A percentile compares a stretch with the other conserved stretches of the same genome.
phyloP scores from a whole-genome alignment of 768 basidiomycete species.

The Podaxis pistillaris region DNA sequence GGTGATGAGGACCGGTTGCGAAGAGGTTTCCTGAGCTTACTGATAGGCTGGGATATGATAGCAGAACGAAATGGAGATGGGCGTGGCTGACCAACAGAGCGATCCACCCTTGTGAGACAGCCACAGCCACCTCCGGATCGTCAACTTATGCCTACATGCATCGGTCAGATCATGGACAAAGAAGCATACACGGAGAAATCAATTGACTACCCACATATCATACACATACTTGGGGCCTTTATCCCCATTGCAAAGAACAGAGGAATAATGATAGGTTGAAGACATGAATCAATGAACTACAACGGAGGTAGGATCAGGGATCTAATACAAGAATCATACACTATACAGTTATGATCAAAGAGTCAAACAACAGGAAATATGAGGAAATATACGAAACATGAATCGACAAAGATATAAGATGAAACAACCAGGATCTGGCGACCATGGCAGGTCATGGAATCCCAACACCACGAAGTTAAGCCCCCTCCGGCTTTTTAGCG shows the following conservation, averaged over 20 bases:
- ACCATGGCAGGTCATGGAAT: background rate
- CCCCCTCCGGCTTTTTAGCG: conserved; percentile 44
- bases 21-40: conserved; percentile 14
- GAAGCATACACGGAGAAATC: background rate
- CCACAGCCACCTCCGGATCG: conserved; percentile 4
- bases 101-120: conserved; percentile 14
- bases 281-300: conserved; percentile 3
- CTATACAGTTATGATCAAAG: conserved; percentile 1
- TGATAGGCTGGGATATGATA: conserved; percentile 19
- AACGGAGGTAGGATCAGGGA: conserved; percentile 4
- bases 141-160: background rate
- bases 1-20: background rate
- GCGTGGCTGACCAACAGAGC: conserved; percentile 6
- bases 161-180: background rate
- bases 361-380: background rate
- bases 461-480: conserved; percentile 11
- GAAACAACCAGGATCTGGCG: background rate
- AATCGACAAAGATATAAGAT: background rate
- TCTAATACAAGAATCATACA: background rate
- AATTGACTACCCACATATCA: conserved; percentile 11
- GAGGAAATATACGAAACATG: conserved; percentile 1
- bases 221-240: background rate
- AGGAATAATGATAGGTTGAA: conserved; percentile 12
- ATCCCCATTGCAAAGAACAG: background rate
- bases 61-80: conserved; percentile 10